Base-by-base conservation (phyloP, 345 rosid species). In the Eucalyptus lansdowneana region DNA sequence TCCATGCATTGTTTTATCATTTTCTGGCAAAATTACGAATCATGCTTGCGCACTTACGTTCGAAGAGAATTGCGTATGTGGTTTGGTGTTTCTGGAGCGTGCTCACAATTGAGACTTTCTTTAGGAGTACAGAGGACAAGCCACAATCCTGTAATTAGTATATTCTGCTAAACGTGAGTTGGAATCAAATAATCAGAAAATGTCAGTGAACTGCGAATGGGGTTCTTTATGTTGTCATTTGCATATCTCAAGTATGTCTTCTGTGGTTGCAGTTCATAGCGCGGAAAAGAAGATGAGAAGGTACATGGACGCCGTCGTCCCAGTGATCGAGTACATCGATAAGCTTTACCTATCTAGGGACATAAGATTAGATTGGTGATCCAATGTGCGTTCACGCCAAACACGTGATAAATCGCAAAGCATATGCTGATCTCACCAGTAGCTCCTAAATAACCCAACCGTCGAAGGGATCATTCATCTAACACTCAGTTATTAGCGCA, bases 271-370 rank as follows among this genome's bases (percentile, higher is more conserved):
- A 90, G 91, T 53, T 86, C 69, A 86, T 29, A 67, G 88, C 50
- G 91, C 89, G 11, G 88, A 76, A 11, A 90, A 85, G 86, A 90
- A 90, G 88, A 88, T 90, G 91, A 67, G 85, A 72, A 86, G 89
- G 67, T 90, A 88, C 88, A 88, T 90, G 24, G 51, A 62, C 42
- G 88, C 89, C 37, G 67, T 27, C 3, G 45, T 51, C 51, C 91
- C 89, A 21, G 85, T 83, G 7, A 85, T 88, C 4, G 65, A 90
- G 88, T 51, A 90, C 89, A 67, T 90, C 7, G 91, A 90, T n/a
- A 67, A 90, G 45, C 65, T 90, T 51, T 90, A 88, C 86, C 40
- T 50, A 14, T 88, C 87, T 19, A 88, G 91, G 89, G 69, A 88
- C n/a, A 90, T 90, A 9, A 85, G 44, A 67, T 76, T 90, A 47